Conservation (phyloP, 768 basidiomycete genomes). For the Rhizopogon vulgaris region DNA sequence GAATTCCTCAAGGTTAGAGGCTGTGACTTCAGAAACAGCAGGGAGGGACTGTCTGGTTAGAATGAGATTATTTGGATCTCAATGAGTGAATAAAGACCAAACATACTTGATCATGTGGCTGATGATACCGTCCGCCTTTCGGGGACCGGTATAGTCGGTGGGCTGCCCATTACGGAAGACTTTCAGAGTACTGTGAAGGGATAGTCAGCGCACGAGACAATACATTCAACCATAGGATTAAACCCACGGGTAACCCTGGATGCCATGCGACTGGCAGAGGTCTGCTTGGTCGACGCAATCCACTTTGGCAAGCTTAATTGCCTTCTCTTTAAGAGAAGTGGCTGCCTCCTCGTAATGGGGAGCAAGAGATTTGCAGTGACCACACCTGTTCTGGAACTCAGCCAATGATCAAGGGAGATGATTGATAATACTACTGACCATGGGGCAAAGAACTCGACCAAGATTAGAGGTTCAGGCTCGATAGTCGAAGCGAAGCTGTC, state of each 20-base stretch:
- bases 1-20: conserved; percentile 78
- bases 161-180: conserved; percentile 84
- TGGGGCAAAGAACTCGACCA: conserved; percentile 95
- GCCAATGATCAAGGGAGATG: neutral
- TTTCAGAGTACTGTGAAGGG: conserved; percentile 66
- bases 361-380: conserved; percentile 93
- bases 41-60: conserved; percentile 78
- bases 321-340: conserved; percentile 82
- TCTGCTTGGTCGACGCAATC: conserved; percentile 95
- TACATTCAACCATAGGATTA: neutral
- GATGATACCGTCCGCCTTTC: conserved; percentile 94
- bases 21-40: conserved; percentile 80
- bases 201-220: neutral
- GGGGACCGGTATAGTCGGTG: conserved; percentile 78
- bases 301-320: conserved; percentile 91
- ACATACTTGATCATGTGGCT: conserved; percentile 94
- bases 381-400: conserved; percentile 54
- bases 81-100: neutral
- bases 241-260: conserved; percentile 91
- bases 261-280: conserved; percentile 80
- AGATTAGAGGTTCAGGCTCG: conserved; percentile 60
- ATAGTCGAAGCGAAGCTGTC: conserved; percentile 64
- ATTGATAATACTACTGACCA: conserved; percentile 42
- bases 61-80: conserved; percentile 12
- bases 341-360: conserved; percentile 95